These are phyloP conservation scores for Salix purpurea DNA, from an alignment of 345 rosid genomes.

Conservation along the genomic window DNA sequence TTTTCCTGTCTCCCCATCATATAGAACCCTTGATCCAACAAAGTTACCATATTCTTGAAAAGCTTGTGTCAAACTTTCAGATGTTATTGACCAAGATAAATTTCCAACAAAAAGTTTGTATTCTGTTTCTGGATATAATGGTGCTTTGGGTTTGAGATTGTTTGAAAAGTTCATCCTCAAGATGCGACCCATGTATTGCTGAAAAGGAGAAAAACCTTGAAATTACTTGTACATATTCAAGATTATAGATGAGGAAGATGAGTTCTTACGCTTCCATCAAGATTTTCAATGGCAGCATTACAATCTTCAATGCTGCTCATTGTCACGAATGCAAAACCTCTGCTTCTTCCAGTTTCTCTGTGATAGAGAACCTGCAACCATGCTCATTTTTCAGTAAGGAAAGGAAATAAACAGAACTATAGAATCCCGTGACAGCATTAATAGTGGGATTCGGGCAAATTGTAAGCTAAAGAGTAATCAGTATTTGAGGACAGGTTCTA, in stretches of 20 bases:
- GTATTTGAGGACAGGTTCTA: not conserved
- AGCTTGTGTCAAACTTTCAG: constrained; percentile 61
- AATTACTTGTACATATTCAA: not conserved
- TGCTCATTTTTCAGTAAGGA: not conserved
- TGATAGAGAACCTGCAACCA: constrained; percentile 65
- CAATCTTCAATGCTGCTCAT: constrained; percentile 88
- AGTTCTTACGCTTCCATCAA: constrained; percentile 78
- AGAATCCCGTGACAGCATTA: not conserved
- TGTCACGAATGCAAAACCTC: constrained; percentile 88
- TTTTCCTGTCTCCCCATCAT: constrained; percentile 79
- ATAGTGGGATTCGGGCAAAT: not conserved
- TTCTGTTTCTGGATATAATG: constrained; percentile 80
- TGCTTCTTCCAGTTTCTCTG: constrained; percentile 73
- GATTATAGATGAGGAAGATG: not conserved
- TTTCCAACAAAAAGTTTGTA: constrained; percentile 80
- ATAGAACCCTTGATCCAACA: constrained; percentile 81
- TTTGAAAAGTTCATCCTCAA: constrained; percentile 76
- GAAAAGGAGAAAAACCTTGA: constrained; percentile 8
- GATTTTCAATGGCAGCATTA: constrained; percentile 58
- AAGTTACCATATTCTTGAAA: constrained; percentile 71
- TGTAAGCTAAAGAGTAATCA: not conserved
- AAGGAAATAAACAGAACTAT: not conserved
- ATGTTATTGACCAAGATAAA: constrained; percentile 77
- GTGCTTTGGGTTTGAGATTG: constrained; percentile 58
- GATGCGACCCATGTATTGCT: constrained; percentile 66